Evolutionary conservation across 169 alveolate genomes (phyloP).

Genomic region (Cryptosporidium muris): DNA sequence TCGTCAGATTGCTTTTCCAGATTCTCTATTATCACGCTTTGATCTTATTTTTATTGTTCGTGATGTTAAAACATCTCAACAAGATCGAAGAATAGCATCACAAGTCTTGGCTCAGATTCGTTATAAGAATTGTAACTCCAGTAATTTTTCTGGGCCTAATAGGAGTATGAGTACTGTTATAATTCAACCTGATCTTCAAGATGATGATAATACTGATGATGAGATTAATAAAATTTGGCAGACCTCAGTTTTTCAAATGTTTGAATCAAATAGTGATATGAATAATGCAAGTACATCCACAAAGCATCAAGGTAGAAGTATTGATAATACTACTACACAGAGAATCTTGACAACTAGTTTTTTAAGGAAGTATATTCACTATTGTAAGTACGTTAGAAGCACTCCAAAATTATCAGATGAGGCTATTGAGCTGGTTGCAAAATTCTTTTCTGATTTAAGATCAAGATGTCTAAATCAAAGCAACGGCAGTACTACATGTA

Average conservation of each 20-base stretch:
- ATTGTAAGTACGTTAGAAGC: conserved; percentile 56
- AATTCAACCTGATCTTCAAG: conserved; percentile 58
- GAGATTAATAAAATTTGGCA: conserved; percentile 73
- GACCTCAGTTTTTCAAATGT: conserved; percentile 8
- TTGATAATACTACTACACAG: conserved; percentile 7
- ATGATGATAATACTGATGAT: conserved; percentile 19
- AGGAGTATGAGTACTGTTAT: conserved; percentile 18
- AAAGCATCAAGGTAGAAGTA: conserved; percentile 9
- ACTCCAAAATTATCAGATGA: conserved; percentile 82
- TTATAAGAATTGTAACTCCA: conserved; percentile 5
- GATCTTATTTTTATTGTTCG: conserved; percentile 91
- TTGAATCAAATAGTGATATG: not conserved
- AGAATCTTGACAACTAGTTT: conserved; percentile 26
- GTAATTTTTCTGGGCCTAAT: not conserved
- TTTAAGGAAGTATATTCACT: conserved; percentile 67
- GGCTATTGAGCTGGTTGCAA: conserved; percentile 82
- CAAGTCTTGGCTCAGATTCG: conserved; percentile 66
- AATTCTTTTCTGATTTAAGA: conserved; percentile 80
- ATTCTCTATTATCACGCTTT: conserved; percentile 96
- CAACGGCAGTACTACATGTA: conserved; percentile 31
- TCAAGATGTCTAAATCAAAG: conserved; percentile 59
- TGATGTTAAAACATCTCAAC: conserved; percentile 54
- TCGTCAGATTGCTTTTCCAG: conserved; percentile 95
- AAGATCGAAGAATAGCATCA: conserved; percentile 52
- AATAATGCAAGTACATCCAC: conserved; percentile 15